phyloP scores from a whole-genome alignment of 2,329 filamentous ascomycete species.

The Rutstroemia sp. region DNA sequence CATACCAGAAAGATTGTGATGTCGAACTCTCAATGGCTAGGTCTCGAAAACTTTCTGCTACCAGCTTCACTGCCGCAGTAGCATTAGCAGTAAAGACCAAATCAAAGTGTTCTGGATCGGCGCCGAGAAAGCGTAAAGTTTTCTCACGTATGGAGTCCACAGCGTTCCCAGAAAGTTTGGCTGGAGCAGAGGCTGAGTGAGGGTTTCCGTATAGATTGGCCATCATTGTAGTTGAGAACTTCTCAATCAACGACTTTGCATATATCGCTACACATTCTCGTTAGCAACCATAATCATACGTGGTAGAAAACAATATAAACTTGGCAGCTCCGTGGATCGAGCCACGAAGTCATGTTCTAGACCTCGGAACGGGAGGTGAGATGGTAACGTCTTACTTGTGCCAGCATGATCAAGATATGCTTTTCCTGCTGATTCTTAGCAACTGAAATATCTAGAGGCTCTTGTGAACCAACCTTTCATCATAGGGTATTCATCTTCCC shows the following conservation, averaged over 20 bases:
- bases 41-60: conserved; percentile 68
- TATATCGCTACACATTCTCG: conserved; percentile 43
- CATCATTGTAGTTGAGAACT: conserved; percentile 73
- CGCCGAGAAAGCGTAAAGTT: conserved; percentile 68
- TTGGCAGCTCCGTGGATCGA: neutral
- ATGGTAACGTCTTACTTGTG: conserved; percentile 39
- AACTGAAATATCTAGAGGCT: neutral
- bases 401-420: conserved; percentile 90
- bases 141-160: conserved; percentile 69
- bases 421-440: conserved; percentile 43
- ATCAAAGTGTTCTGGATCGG: conserved; percentile 74
- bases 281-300: neutral
- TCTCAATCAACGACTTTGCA: conserved; percentile 70
- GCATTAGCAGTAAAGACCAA: conserved; percentile 87
- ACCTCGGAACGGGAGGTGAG: neutral
- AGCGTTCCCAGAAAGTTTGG: conserved; percentile 63
- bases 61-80: conserved; percentile 84
- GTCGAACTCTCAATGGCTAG: conserved; percentile 51
- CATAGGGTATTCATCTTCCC: conserved; percentile 58
- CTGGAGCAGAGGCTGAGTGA: conserved; percentile 76
- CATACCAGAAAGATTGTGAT: conserved; percentile 65
- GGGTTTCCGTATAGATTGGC: conserved; percentile 79
- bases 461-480: conserved; percentile 44
- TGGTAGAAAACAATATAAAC: neutral
- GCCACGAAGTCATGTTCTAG: neutral